Evolutionary conservation across 352 stramenopile species (phyloP).

Genomic region (Globisporangium rhizosaccharum): DNA sequence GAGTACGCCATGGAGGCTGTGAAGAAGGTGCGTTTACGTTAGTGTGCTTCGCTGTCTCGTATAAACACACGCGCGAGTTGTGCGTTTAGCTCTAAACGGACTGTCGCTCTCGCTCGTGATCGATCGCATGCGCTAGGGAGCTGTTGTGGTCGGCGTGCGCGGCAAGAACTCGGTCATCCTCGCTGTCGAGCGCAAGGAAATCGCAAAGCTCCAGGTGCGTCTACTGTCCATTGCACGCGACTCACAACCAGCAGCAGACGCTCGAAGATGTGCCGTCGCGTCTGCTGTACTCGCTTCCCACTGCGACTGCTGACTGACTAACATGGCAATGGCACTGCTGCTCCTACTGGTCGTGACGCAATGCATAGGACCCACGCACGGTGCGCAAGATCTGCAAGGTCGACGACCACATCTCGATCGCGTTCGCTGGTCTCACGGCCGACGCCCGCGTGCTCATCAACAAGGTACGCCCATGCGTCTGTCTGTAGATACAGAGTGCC

Average conservation of each 20-base stretch:
- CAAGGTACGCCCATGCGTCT: slow-evolving; percentile 54
- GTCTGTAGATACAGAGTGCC: too few relatives aligned
- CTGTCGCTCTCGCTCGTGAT: not conserved
- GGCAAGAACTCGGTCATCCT: slow-evolving; percentile 95
- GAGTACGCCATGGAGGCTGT: slow-evolving; percentile 99
- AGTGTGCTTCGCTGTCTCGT: not conserved
- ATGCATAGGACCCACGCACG: slow-evolving; percentile 88
- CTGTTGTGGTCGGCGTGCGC: slow-evolving; percentile 95
- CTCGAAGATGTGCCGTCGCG: not conserved
- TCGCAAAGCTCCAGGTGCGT: slow-evolving; percentile 84
- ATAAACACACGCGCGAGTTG: not conserved
- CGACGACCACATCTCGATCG: slow-evolving; percentile 97
- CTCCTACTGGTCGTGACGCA: not conserved
- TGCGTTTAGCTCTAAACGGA: not conserved
- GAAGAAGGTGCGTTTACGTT: slow-evolving; percentile 69
- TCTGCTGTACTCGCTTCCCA: not conserved
- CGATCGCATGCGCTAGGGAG: slow-evolving; percentile 38
- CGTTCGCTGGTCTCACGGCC: slow-evolving; percentile 97
- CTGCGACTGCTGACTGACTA: too few relatives aligned
- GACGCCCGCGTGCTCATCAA: slow-evolving; percentile 98
- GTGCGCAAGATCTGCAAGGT: slow-evolving; percentile 99
- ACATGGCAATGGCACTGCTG: not conserved
- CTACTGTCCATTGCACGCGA: not conserved
- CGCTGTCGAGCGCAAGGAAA: slow-evolving; percentile 88
- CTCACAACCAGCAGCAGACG: too few relatives aligned